phyloP scores from a whole-genome alignment of 2,329 filamentous ascomycete genomes.

The Microcera coccophila region DNA sequence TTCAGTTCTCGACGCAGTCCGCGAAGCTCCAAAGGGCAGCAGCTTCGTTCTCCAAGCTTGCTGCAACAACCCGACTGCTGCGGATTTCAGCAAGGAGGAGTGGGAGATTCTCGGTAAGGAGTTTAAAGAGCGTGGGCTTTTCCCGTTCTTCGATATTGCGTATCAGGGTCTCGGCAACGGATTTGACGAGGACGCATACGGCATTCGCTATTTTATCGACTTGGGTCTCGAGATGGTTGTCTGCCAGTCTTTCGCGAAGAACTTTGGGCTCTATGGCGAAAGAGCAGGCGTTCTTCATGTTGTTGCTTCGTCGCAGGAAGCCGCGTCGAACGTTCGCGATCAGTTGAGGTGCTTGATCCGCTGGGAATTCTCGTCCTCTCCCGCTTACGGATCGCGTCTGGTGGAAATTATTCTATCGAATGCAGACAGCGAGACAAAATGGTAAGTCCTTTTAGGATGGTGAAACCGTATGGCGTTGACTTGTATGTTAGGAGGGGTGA shows the following conservation, averaged over 20 bases:
- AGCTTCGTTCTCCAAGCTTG: slow-evolving; percentile 36
- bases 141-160: slow-evolving; percentile 35
- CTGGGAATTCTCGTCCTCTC: slow-evolving; percentile 15
- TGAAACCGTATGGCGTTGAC: not conserved
- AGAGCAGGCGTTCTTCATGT: slow-evolving; percentile 27
- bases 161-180: slow-evolving; percentile 36
- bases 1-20: slow-evolving; percentile 19
- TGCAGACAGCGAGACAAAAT: slow-evolving; percentile 1
- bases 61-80: slow-evolving; percentile 37
- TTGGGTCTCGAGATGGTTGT: slow-evolving; percentile 30
- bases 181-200: slow-evolving; percentile 32
- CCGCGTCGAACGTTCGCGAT: slow-evolving; percentile 7
- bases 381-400: slow-evolving; percentile 13
- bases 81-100: slow-evolving; percentile 30
- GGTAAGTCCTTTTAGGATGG: slow-evolving; percentile 1
- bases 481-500: slow-evolving; percentile 1
- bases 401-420: slow-evolving; percentile 13
- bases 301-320: slow-evolving; percentile 5
- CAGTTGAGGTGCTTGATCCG: slow-evolving; percentile 14
- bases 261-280: slow-evolving; percentile 37
- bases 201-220: slow-evolving; percentile 24
- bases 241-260: slow-evolving; percentile 39
- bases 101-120: slow-evolving; percentile 27
- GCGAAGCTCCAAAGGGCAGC: slow-evolving; percentile 27
- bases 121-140: slow-evolving; percentile 12